These are phyloP conservation scores for Clavariopsis aquatica DNA, from an alignment of 495 filamentous ascomycete species.

Conservation along the genomic window DNA sequence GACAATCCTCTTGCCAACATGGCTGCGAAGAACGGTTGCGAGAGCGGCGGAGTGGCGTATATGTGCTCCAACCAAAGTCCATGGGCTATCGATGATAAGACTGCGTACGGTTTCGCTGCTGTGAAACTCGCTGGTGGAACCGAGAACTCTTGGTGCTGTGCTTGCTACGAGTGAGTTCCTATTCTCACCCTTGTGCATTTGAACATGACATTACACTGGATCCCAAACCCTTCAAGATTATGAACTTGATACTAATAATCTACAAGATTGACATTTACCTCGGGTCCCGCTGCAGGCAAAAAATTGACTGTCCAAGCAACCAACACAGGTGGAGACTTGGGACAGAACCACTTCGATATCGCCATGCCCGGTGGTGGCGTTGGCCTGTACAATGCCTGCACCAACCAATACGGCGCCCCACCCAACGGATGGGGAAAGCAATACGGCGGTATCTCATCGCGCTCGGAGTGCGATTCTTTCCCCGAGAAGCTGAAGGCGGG, in stretches of 20 bases:
- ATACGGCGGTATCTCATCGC: conserved; percentile 61
- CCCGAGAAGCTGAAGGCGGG: conserved; percentile 59
- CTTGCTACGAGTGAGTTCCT: conserved; percentile 58
- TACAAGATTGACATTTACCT: conserved; percentile 59
- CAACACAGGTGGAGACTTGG: conserved; percentile 64
- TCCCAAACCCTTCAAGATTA: not conserved
- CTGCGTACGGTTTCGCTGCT: conserved; percentile 66
- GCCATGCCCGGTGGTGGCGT: conserved; percentile 69
- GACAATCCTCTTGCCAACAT: conserved; percentile 53
- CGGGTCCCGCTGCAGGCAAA: conserved; percentile 57
- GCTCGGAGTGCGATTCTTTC: conserved; percentile 57
- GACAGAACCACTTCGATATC: conserved; percentile 63
- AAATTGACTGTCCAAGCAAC: conserved; percentile 69
- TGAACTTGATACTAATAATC: not conserved
- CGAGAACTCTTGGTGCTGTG: conserved; percentile 64
- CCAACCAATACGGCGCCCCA: conserved; percentile 62
- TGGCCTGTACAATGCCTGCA: conserved; percentile 65
- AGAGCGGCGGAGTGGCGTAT: conserved; percentile 57
- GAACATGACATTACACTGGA: not conserved
- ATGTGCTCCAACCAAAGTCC: conserved; percentile 65
- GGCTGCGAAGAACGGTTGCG: conserved; percentile 49
- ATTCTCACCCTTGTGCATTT: not conserved
- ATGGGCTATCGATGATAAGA: conserved; percentile 59
- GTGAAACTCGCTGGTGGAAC: conserved; percentile 56
- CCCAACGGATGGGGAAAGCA: conserved; percentile 58